These are phyloP conservation scores for Trypanosomatidae sp. DNA, from an alignment of 208 protist genomes.

Conservation along the genomic window DNA sequence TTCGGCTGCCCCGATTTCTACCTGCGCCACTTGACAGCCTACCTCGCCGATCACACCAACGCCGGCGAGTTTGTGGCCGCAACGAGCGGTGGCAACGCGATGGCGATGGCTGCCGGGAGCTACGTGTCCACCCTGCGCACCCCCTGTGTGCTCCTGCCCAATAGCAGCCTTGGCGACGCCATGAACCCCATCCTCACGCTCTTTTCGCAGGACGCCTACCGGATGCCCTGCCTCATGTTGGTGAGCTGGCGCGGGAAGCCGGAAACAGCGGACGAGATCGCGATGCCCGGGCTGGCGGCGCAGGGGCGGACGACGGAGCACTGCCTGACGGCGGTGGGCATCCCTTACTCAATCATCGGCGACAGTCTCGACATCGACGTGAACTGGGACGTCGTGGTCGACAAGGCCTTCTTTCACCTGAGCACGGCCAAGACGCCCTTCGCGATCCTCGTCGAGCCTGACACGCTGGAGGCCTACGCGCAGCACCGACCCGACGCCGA, in stretches of 20 bases:
- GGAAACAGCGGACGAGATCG: slow-evolving; percentile 39
- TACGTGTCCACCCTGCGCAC: slow-evolving; percentile 79
- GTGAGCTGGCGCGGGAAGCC: slow-evolving; percentile 81
- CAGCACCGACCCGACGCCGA: slow-evolving; percentile 21
- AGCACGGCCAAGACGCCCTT: slow-evolving; percentile 51
- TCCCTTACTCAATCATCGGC: slow-evolving; percentile 62
- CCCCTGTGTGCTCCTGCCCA: slow-evolving; percentile 77
- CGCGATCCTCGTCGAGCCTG: slow-evolving; percentile 66
- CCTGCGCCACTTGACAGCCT: slow-evolving; percentile 79
- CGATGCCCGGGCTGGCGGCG: slow-evolving; percentile 72
- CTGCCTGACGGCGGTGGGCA: slow-evolving; percentile 47
- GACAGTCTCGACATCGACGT: slow-evolving; percentile 48
- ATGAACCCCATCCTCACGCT: slow-evolving; percentile 82
- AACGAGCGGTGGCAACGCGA: slow-evolving; percentile 83
- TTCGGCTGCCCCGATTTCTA: slow-evolving; percentile 89
- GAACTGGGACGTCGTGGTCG: slow-evolving; percentile 44
- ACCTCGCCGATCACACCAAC: slow-evolving; percentile 60
- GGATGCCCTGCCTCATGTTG: slow-evolving; percentile 80
- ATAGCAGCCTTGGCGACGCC: slow-evolving; percentile 73
- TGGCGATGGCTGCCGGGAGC: slow-evolving; percentile 79
- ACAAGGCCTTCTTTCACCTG: slow-evolving; percentile 67
- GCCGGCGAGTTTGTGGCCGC: slow-evolving; percentile 68
- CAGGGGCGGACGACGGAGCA: slow-evolving; percentile 62
- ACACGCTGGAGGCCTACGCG: slow-evolving; percentile 49
- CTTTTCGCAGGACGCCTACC: slow-evolving; percentile 61